These are phyloP conservation scores for Magnusiomyces magnusii DNA, from an alignment of 1,139 yeast genomes.

Conservation along the genomic window DNA sequence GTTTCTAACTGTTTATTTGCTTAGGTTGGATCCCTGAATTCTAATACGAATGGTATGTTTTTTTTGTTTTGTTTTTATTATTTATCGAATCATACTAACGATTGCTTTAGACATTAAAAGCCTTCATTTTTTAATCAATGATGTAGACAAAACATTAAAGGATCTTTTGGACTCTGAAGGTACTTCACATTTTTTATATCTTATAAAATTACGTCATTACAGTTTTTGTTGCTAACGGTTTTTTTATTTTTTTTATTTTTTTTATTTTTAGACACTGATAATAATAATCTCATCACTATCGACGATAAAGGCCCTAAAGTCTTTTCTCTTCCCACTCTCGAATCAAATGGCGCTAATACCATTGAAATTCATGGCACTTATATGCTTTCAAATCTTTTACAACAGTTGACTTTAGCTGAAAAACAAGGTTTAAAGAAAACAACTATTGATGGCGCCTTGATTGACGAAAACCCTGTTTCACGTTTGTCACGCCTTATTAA, in stretches of 20 bases:
- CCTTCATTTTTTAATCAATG: constrained; percentile 40
- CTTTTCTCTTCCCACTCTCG: constrained; percentile 62
- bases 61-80: not conserved
- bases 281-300: constrained; percentile 78
- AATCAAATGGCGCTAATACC: constrained; percentile 71
- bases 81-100: not conserved
- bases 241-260: not conserved
- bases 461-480: constrained; percentile 82
- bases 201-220: too few species aligned
- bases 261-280: constrained; percentile 56
- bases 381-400: constrained; percentile 79
- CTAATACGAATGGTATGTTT: not conserved
- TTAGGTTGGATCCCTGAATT: too few species aligned
- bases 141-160: constrained; percentile 59
- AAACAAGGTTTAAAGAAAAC: constrained; percentile 69
- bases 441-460: constrained; percentile 72
- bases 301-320: constrained; percentile 95
- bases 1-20: too few species aligned
- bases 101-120: not conserved
- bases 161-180: constrained; percentile 61
- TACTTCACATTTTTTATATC: constrained; percentile 13
- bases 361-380: constrained; percentile 81
- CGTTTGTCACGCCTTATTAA: constrained; percentile 68
- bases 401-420: constrained; percentile 84
- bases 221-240: too few species aligned